Percentiles rank a stretch among this genome's conserved stretches.
Evolutionary conservation across 2,329 filamentous ascomycete species (phyloP).

Genomic region (Fusarium coffeatum): DNA sequence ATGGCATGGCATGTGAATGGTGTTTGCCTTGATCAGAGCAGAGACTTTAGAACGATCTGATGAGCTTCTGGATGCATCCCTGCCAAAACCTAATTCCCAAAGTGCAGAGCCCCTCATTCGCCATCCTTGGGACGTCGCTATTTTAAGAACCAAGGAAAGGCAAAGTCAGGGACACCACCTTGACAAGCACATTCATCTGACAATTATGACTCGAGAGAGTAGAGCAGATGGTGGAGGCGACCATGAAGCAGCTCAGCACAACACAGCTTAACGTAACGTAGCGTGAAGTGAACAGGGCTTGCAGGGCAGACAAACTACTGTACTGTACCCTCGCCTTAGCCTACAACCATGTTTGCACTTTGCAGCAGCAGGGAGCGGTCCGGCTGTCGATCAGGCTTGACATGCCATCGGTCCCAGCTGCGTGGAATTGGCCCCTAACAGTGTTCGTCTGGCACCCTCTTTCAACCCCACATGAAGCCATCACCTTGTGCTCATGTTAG

Average conservation of each 20-base stretch:
- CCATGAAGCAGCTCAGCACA: slow-evolving; percentile 2
- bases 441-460: slow-evolving; percentile 14
- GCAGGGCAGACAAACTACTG: slow-evolving; percentile 8
- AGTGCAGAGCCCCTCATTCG: slow-evolving; percentile 17
- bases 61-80: slow-evolving; percentile 31
- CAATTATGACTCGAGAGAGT: slow-evolving; percentile 9
- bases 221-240: slow-evolving; percentile 10
- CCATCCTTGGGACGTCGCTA: slow-evolving; percentile 30
- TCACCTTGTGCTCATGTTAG: slow-evolving; percentile 20
- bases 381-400: slow-evolving; percentile 42
- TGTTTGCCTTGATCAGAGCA: slow-evolving; percentile 7
- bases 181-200: slow-evolving; percentile 25
- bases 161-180: slow-evolving; percentile 48
- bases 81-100: slow-evolving; percentile 20
- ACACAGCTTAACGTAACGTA: slow-evolving; percentile 1
- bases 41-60: slow-evolving; percentile 7
- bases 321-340: not conserved
- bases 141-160: slow-evolving; percentile 45
- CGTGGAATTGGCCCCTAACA: slow-evolving; percentile 22
- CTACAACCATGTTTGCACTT: slow-evolving; percentile 32
- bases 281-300: not conserved
- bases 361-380: slow-evolving; percentile 43
- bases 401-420: slow-evolving; percentile 6
- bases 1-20: slow-evolving; percentile 28
- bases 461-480: slow-evolving; percentile 29